phyloP scores from a whole-genome alignment of 164 flowering plant species.

The Nymphaea colorata region DNA sequence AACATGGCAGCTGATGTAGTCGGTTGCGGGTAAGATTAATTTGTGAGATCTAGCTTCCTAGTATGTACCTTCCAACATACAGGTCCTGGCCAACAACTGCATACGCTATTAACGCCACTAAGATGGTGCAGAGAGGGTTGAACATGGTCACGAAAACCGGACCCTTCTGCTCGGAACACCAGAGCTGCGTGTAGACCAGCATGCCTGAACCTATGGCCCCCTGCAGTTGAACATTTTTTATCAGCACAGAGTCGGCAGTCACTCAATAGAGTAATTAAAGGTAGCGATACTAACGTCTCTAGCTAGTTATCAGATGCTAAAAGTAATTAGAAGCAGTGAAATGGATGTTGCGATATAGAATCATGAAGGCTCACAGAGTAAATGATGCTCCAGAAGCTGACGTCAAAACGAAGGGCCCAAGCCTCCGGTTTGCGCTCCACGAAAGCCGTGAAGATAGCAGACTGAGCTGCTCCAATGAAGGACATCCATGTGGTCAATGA shows the following conservation, averaged over 20 bases:
- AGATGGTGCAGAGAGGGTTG: constrained; percentile 56
- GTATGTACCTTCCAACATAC: constrained; percentile 50
- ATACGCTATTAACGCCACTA: constrained; percentile 56
- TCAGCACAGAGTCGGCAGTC: not conserved
- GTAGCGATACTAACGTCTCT: not conserved
- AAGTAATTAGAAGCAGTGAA: not conserved
- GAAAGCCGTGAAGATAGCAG: constrained; percentile 51
- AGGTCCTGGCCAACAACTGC: constrained; percentile 58
- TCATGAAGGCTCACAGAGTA: constrained; percentile 39
- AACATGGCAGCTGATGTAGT: not conserved
- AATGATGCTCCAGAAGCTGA: constrained; percentile 50
- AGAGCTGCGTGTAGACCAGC: constrained; percentile 46
- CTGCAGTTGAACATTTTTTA: constrained; percentile 36
- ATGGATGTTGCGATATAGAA: not conserved
- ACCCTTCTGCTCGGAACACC: constrained; percentile 66
- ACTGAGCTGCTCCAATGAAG: constrained; percentile 70
- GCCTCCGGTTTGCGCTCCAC: constrained; percentile 32
- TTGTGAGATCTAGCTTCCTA: not conserved
- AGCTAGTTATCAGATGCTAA: not conserved
- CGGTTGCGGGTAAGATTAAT: not conserved
- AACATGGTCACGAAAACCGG: constrained; percentile 88
- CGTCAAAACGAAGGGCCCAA: constrained; percentile 56
- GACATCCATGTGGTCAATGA: constrained; percentile 82
- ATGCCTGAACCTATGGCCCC: constrained; percentile 60
- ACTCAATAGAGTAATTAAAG: not conserved